These are phyloP conservation scores for Kokia cookei DNA, from an alignment of 441 rosid species.

Conservation along the genomic window DNA sequence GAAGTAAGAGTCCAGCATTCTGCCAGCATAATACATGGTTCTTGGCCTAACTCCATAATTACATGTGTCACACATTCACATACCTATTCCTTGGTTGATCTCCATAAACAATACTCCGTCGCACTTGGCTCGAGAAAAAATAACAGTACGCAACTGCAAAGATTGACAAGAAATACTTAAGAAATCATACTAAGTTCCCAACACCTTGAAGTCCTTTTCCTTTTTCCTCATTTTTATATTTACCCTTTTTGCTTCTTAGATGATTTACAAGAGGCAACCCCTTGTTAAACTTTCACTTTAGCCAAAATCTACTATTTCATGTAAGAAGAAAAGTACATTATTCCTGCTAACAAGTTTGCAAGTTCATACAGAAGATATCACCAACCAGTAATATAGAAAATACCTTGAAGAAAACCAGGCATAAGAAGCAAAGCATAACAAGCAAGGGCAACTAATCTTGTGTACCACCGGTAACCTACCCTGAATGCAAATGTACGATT, in stretches of 20 bases:
- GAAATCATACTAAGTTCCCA: background rate
- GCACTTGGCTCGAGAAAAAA: constrained; percentile 76
- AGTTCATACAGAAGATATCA: background rate
- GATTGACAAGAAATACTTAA: constrained; percentile 7
- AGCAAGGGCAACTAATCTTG: constrained; percentile 45
- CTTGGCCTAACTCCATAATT: background rate
- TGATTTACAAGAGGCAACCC: background rate
- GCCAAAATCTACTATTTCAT: background rate
- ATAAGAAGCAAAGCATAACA: constrained; percentile 58
- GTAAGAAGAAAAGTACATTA: background rate
- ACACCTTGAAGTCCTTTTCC: background rate
- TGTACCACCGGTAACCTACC: constrained; percentile 87
- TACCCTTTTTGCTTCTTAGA: background rate
- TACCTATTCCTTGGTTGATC: constrained; percentile 97
- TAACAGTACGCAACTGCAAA: constrained; percentile 82
- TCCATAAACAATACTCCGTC: constrained; percentile 79
- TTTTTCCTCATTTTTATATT: background rate
- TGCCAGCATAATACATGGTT: background rate
- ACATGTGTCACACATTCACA: constrained; percentile 3
- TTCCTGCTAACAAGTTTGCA: background rate
- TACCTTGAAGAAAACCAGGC: constrained; percentile 99
- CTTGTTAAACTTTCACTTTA: background rate
- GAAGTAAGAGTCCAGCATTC: background rate
- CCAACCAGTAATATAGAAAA: background rate
- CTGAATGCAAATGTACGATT: constrained; percentile 50